Evolutionary conservation across 2,329 filamentous ascomycete genomes (phyloP), one percentile per base, ranked within the genome.

Genomic region (Trichocomaceae sp.): DNA sequence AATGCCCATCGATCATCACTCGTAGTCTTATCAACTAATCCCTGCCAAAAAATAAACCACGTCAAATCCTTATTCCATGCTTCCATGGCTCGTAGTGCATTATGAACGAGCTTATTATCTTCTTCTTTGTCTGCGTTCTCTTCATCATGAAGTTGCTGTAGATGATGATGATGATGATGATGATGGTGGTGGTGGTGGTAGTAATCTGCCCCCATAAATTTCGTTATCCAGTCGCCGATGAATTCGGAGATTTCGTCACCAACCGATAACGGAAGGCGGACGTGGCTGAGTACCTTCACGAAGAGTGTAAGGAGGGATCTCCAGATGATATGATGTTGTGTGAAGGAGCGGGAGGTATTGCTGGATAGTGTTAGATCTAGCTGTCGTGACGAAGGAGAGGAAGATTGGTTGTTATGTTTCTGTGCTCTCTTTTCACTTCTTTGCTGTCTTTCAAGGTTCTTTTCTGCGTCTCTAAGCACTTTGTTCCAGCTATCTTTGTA

Each of bases 161-260:
- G n/a, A n/a, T n/a, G n/a, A n/a, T n/a, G n/a, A n/a, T n/a, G n/a
- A n/a, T n/a, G n/a, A n/a, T n/a, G n/a, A n/a, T n/a, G n/a, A n/a
- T n/a, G n/a, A n/a, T n/a, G n/a, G n/a, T 19, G 31, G 19, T 35
- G 29, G 19, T 35, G 42, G 20, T 44, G 22, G 26, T 44, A 73
- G 54, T 70, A 71, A 5, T 62, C 60, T 2, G 68, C 55, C 1
- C 69, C 69, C 20, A 67, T 67, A 55, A 68, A 73, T 4, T 63
- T 59, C 5, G 64, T 59, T 23, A 74, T 65, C 69, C 71, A 73
- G 3, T 57, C 60, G 6, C 62, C 68, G 2, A 76, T 62, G 26
- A 71, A 65, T 20, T 68, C 64, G 50, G 72, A 72, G 17, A 76
- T 71, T 33, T 66, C 67, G 57, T 76, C 73, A 0, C 69, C 71